Base-by-base conservation (phyloP, 129 eudicot genomes). In the Tagetes erecta region DNA sequence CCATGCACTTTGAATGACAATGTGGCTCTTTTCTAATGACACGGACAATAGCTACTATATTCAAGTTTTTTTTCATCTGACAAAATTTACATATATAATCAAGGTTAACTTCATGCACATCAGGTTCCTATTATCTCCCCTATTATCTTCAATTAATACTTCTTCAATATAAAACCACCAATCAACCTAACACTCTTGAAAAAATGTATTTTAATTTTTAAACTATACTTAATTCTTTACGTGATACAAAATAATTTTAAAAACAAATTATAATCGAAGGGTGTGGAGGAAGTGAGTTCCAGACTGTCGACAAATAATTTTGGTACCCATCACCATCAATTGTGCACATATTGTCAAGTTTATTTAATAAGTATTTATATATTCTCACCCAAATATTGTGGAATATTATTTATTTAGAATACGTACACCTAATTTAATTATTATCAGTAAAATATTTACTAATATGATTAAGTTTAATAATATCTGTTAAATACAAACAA, bases 241-340 rank as follows among this genome's bases (percentile, higher is more conserved):
- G 52, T 7, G 41, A 7, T 2, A 20, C 3, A 39, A 10, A 39
- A n/a, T 9, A 20, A 12, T 46, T 5, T 35, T 47, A 46, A 72
- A 42, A 8, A 34, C 9, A 33, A 71, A 41, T 50, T 46, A 11
- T 4, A 62, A n/a, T 74, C 0, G 6, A 78, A 49, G 73, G 40
- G 68, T 72, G 51, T 72, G 65, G 30, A 38, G 53, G 65, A 67
- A 79, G 84, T 81, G 80, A 69, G 31, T 3, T 81, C 68, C 84
- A 81, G 84, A 69, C 80, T 81, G 80, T 81, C 76, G 5, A 64
- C 67, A 75, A 75, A 75, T 75, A 63, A 76, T 75, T 70, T 63
- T 55, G 74, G 68, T 56, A n/a, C 74, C 74, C 62, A 72, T 72
- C 83, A 3, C 78, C 79, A 79, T 79, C 83, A 79, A 79, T 66